Evolutionary conservation across 2,329 filamentous ascomycete species (phyloP), one percentile per base, ranked within the genome.

Genomic region (Fusarium begoniae): DNA sequence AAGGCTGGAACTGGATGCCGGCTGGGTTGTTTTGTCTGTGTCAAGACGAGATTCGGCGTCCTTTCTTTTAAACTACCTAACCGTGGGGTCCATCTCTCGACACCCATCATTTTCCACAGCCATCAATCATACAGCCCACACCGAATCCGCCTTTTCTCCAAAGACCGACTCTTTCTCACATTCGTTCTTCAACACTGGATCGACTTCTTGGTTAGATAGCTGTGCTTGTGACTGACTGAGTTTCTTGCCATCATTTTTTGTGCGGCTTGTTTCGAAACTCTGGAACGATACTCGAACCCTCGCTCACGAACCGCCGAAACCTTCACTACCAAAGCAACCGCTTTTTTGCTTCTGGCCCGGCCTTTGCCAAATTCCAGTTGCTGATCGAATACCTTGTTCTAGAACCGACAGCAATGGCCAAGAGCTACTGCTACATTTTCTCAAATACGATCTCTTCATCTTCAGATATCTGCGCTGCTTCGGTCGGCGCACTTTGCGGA

Each of bases 341-440:
- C 61, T 54, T 55, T 66, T 50, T 63, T 54, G 51, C 66, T 20
- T 59, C 59, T 60, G 40, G 58, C 54, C 62, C 68, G 38, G 47
- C 38, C 44, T 55, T 59, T 54, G 30, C 53, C 51, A 72, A 62
- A 64, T 68, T 66, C 57, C 57, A 70, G 53, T 73, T 47, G 41
- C 63, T 50, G 67, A 75, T 57, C n/a, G 58, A 61, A 60, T 58
- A 37, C 24, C 41, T 66, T 62, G 69, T 75, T 73, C 51, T 69
- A 74, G 72, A 69, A 60, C 67, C 64, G 60, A 72, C 67, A 77
- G 76, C 74, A 51, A 78, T 78, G 76, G 75, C 76, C 69, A 70
- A 78, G 76, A 69, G 69, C 69, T 73, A 44, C 69, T 70, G 69
- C 63, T 68, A 40, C 40, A 22, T 44, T 70, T 69, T 65, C n/a